phyloP scores from a whole-genome alignment of 352 stramenopile species.

The Pythium scleroteichum region DNA sequence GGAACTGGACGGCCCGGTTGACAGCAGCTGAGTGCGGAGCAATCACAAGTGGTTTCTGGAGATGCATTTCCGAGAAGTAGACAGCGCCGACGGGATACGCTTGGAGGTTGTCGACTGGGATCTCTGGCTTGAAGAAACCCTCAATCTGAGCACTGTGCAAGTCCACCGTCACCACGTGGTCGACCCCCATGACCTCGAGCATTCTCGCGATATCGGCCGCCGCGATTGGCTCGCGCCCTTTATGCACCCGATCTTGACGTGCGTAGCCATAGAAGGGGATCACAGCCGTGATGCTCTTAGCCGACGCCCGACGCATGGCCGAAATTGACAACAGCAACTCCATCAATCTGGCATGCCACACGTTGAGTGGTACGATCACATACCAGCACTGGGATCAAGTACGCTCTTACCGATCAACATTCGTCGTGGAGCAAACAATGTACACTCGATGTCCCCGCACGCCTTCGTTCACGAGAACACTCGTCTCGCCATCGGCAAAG shows the following conservation, averaged over 20 bases:
- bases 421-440: constrained; percentile 87
- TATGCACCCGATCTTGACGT: constrained; percentile 85
- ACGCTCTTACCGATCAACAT: constrained; percentile 71
- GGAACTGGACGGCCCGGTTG: constrained; percentile 74
- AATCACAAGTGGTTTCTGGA: constrained; percentile 74
- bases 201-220: constrained; percentile 84
- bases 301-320: constrained; percentile 78
- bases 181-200: constrained; percentile 89
- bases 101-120: constrained; percentile 85
- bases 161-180: constrained; percentile 87
- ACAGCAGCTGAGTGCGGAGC: constrained; percentile 83
- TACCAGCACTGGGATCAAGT: neutral
- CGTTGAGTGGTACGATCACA: neutral
- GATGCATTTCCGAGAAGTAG: constrained; percentile 82
- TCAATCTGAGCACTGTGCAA: constrained; percentile 89
- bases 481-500: constrained; percentile 86
- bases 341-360: constrained; percentile 53
- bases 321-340: constrained; percentile 84
- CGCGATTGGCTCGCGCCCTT: constrained; percentile 77
- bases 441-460: constrained; percentile 85
- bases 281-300: constrained; percentile 86
- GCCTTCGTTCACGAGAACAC: constrained; percentile 69
- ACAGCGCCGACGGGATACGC: constrained; percentile 84
- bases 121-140: constrained; percentile 86
- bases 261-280: constrained; percentile 90